Percentiles rank a stretch among this genome's conserved stretches.
phyloP scores from a whole-genome alignment of 768 basidiomycete species.

The Boletus subparvulus region DNA sequence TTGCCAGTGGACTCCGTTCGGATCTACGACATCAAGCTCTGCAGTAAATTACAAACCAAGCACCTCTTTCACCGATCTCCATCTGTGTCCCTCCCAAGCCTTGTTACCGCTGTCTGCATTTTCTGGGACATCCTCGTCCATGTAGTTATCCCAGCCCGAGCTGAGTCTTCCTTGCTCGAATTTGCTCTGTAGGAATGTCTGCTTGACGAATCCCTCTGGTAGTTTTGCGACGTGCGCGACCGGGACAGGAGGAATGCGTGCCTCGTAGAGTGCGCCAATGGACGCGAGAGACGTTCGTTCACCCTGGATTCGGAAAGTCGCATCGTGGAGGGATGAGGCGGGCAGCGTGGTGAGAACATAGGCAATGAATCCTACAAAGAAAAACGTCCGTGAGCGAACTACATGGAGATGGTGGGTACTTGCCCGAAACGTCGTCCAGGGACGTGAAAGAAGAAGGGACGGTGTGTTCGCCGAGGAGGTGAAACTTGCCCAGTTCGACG shows the following conservation, averaged over 20 bases:
- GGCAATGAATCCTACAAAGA: constrained; percentile 35
- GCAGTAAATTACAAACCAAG: no score
- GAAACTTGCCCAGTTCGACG: constrained; percentile 29
- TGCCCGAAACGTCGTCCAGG: constrained; percentile 36
- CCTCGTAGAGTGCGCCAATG: constrained; percentile 16
- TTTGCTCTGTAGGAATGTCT: constrained; percentile 31
- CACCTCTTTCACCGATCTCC: constrained; percentile 26
- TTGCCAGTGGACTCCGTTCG: no score
- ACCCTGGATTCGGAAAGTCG: no score
- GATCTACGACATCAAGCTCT: no score
- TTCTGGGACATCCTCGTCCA: constrained; percentile 29
- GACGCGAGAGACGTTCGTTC: no score
- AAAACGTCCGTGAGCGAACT: constrained; percentile 1
- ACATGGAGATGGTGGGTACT: not conserved
- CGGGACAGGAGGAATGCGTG: constrained; percentile 17
- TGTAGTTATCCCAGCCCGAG: constrained; percentile 16
- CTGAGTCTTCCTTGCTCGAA: constrained; percentile 32
- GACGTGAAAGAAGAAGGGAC: constrained; percentile 32
- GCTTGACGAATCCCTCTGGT: constrained; percentile 26
- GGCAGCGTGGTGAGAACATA: constrained; percentile 35
- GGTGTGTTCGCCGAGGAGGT: constrained; percentile 35
- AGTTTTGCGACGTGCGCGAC: constrained; percentile 16
- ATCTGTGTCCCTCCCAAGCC: constrained; percentile 35
- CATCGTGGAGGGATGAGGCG: constrained; percentile 23
- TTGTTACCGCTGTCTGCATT: constrained; percentile 32